Base-by-base conservation (phyloP, 345 rosid species). In the Capsella bursapastoris region DNA sequence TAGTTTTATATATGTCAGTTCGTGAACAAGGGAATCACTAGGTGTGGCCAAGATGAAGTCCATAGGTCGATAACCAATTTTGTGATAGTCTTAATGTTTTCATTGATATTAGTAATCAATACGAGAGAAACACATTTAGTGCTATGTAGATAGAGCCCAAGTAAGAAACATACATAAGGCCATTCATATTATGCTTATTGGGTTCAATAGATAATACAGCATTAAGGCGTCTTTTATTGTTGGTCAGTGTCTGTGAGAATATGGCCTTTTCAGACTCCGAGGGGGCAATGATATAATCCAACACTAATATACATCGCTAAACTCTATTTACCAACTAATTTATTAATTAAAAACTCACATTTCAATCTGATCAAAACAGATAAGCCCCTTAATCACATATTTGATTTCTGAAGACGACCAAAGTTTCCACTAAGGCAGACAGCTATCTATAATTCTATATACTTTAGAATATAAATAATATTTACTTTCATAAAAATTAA, bases 241-340 rank as follows among this genome's bases (percentile, higher is more conserved):
- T 1, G 48, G 56, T 31, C 45, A 43, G 57, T 57, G 31, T 73
- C 3, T 32, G 7, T 34, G 37, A 34, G 51, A 15, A 47, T 15
- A 15, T 43, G 71, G 49, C 64, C 27, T 65, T 73, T 56, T 35
- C 58, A 64, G 66, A 55, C 71, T 56, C 38, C n/a, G 57, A 56
- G 51, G 64, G 71, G 78, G 45, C 71, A 56, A 48, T 40, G 25
- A 70, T 70, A 70, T 70, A 52, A 53, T 13, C 43, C 61, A 48
- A 13, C 27, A 14, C 25, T 57, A 22, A 13, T 18, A 31, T 29
- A 53, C 51, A 31, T 66, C 38, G 15, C 43, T 7, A 49, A 59
- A 47, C 27, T 57, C 40, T 66, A 57, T 72, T 55, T 66, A 68
- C 73, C 73, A 59, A 48, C 73, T 16, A 74, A 66, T 58, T 38